Conservation (phyloP, 495 filamentous ascomycete genomes). For the Hypomontagnella monticulosa region DNA sequence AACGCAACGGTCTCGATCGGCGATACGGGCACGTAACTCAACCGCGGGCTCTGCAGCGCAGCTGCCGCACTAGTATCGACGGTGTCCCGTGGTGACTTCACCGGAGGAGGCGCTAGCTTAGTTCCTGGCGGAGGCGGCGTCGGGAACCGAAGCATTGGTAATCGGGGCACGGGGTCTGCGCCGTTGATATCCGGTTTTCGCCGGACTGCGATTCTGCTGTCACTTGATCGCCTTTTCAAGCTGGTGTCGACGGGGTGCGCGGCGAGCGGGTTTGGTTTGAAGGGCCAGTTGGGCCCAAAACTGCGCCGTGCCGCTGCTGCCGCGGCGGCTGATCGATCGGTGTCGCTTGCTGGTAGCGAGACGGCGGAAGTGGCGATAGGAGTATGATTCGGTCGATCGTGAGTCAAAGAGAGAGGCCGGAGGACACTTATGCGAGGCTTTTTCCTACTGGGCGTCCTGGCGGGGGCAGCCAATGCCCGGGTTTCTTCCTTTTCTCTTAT, state of each 20-base stretch:
- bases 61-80: slow-evolving; percentile 1
- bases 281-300: slow-evolving; percentile 37
- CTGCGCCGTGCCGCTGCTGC: slow-evolving; percentile 15
- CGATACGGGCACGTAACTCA: slow-evolving; percentile 31
- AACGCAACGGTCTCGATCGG: slow-evolving; percentile 32
- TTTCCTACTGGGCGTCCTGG: background rate
- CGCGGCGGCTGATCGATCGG: background rate
- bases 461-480: slow-evolving; percentile 5
- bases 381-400: slow-evolving; percentile 25
- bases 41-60: slow-evolving; percentile 28
- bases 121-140: slow-evolving; percentile 26
- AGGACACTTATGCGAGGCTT: slow-evolving; percentile 6
- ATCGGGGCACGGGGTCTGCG: background rate
- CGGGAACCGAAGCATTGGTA: background rate
- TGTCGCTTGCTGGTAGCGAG: background rate
- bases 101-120: background rate
- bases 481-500: slow-evolving; percentile 10
- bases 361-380: background rate
- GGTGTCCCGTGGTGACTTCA: background rate
- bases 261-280: slow-evolving; percentile 26
- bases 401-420: slow-evolving; percentile 36
- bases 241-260: slow-evolving; percentile 35
- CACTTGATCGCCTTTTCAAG: slow-evolving; percentile 30
- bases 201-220: slow-evolving; percentile 1
- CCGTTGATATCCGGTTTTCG: background rate